These are phyloP conservation scores for Lachancea mirantina DNA, from an alignment of 805 yeast species.

Conservation along the genomic window DNA sequence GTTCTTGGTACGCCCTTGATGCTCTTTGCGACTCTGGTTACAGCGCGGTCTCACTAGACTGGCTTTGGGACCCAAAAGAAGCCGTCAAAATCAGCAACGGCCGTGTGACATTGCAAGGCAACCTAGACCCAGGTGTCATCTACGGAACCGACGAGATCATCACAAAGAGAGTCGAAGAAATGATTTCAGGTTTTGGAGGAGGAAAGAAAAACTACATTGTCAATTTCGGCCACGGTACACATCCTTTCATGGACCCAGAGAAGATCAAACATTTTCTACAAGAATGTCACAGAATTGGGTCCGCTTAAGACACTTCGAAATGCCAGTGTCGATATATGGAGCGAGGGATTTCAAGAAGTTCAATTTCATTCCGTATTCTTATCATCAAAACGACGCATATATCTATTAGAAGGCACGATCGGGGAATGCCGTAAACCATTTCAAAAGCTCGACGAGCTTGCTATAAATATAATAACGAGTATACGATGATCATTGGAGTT, in stretches of 20 bases:
- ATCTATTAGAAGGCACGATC: no score
- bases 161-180: slow-evolving; percentile 69
- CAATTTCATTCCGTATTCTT: no score
- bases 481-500: no score
- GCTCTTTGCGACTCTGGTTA: slow-evolving; percentile 75
- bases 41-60: slow-evolving; percentile 85
- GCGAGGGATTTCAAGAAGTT: no score
- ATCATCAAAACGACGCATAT: no score
- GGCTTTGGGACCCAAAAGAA: slow-evolving; percentile 79
- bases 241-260: slow-evolving; percentile 94
- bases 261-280: slow-evolving; percentile 75
- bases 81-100: slow-evolving; percentile 71
- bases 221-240: slow-evolving; percentile 97
- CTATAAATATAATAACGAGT: no score
- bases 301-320: no score
- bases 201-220: slow-evolving; percentile 87
- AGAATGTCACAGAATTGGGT: slow-evolving; percentile 82
- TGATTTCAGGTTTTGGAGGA: slow-evolving; percentile 91
- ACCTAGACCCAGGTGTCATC: slow-evolving; percentile 89
- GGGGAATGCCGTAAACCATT: no score
- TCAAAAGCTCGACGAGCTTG: no score
- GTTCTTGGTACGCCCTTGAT: slow-evolving; percentile 95
- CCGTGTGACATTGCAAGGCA: slow-evolving; percentile 86
- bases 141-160: slow-evolving; percentile 85
- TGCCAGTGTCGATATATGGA: no score